Conservation (phyloP, 2,329 filamentous ascomycete genomes). For the Neonectria sp. region DNA sequence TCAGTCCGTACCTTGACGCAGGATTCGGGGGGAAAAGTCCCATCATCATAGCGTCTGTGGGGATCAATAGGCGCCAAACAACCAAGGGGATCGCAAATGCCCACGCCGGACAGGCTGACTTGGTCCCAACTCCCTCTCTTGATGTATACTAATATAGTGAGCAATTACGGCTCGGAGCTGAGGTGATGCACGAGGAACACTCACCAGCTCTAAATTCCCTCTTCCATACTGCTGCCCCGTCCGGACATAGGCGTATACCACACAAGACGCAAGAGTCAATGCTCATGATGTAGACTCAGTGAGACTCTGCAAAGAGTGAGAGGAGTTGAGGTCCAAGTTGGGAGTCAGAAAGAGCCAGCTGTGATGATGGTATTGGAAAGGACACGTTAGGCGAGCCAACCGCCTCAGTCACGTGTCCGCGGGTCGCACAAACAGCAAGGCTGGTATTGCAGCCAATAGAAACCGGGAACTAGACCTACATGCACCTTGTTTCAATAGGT, state of each 20-base stretch:
- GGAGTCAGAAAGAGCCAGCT: not conserved
- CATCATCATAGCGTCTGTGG: not conserved
- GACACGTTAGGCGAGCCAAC: no score
- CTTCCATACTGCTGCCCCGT: not conserved
- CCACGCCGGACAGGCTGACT: not conserved
- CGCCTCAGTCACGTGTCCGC: no score
- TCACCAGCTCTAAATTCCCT: not conserved
- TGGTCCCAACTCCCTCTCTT: not conserved
- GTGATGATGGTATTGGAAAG: not conserved
- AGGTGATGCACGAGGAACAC: not conserved
- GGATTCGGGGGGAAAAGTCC: not conserved
- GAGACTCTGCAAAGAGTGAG: not conserved
- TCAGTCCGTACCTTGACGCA: not conserved
- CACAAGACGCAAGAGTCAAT: not conserved
- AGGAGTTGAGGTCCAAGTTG: not conserved
- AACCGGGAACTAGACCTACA: no score
- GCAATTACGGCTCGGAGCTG: not conserved
- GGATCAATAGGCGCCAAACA: not conserved
- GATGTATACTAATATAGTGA: not conserved
- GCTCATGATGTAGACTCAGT: not conserved
- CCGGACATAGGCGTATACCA: not conserved
- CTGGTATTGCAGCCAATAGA: no score
- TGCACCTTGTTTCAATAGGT: no score
- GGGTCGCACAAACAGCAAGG: no score
- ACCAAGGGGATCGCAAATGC: not conserved